phyloP scores from a whole-genome alignment of 495 filamentous ascomycete genomes.

The Aspergillus incahuasiensis region DNA sequence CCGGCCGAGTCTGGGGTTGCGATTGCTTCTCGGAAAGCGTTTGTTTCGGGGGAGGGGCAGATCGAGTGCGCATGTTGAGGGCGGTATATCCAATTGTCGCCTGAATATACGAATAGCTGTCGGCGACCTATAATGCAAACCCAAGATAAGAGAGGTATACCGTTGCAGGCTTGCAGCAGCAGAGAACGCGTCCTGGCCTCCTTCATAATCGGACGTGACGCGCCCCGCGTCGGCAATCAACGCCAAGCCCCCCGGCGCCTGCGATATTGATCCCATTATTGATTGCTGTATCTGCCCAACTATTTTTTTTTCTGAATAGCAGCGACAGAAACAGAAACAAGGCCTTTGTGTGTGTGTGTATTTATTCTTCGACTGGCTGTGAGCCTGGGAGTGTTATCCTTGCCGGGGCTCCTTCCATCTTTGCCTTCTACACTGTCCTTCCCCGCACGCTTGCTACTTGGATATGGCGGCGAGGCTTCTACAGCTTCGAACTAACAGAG shows the following conservation, averaged over 20 bases:
- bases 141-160: neutral
- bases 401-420: neutral
- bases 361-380: neutral
- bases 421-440: conserved; percentile 7
- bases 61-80: conserved; percentile 30
- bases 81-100: neutral
- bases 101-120: neutral
- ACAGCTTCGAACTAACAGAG: neutral
- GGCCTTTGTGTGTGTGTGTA: neutral
- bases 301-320: neutral
- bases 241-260: conserved; percentile 21
- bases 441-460: conserved; percentile 13
- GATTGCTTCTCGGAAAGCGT: conserved; percentile 6
- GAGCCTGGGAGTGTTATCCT: neutral
- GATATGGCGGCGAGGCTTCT: conserved; percentile 15
- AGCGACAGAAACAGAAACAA: neutral
- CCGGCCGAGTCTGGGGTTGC: neutral
- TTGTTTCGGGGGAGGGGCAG: conserved; percentile 19
- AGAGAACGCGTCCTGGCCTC: conserved; percentile 15
- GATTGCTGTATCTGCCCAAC: neutral
- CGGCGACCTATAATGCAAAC: neutral
- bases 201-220: conserved; percentile 22
- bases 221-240: conserved; percentile 19
- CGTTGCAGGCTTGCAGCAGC: too few relatives aligned
- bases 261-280: neutral